Evolutionary conservation across 2,329 filamentous ascomycete genomes (phyloP), one percentile per base, ranked within the genome.

Genomic region (Ophiostoma sp.): DNA sequence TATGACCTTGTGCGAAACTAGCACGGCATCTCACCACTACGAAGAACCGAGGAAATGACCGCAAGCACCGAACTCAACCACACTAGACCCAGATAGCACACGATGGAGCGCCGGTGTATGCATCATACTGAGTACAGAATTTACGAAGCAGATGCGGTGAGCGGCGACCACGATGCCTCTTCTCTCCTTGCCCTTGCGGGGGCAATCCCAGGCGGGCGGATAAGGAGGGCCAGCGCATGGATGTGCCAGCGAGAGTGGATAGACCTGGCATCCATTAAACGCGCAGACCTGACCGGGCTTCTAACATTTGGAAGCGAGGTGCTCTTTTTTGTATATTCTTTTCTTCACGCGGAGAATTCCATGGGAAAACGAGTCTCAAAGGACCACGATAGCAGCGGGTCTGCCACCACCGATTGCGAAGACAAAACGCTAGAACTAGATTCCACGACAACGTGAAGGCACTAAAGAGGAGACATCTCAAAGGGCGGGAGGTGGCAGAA

Each of bases 61-160:
- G 55, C 31, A 39, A 63, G 2, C 5, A 9, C 33, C 33, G n/a
- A 17, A 31, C 17, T 61, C 31, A 19, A 39, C 12, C 11, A 25
- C 50, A 63, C 59, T 63, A 22, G 9, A n/a, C 31, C 7, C 17
- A 59, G 55, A 28, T 2, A 59, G 28, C 55, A 59, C 55, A 59
- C 55, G 55, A 59, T 59, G 55, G 55, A 33, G 36, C 36, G 33
- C 36, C 12, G 33, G n/a, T 12, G 50, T 25, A 55, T 39, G n/a
- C n/a, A 63, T 63, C 59, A 63, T 25, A 22, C 28, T 45, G 61
- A 45, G 39, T 39, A 45, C 9, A n/a, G 61, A 45, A 12, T 64
- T 42, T 48, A n/a, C n/a, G n/a, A n/a, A n/a, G n/a, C n/a, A 25
- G 42, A 68, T 33, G 42, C 64, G 64, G 64, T 68, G 64, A 50